Evolutionary conservation across 2,329 filamentous ascomycete species (phyloP).

Genomic region (Sarocladium strictum): DNA sequence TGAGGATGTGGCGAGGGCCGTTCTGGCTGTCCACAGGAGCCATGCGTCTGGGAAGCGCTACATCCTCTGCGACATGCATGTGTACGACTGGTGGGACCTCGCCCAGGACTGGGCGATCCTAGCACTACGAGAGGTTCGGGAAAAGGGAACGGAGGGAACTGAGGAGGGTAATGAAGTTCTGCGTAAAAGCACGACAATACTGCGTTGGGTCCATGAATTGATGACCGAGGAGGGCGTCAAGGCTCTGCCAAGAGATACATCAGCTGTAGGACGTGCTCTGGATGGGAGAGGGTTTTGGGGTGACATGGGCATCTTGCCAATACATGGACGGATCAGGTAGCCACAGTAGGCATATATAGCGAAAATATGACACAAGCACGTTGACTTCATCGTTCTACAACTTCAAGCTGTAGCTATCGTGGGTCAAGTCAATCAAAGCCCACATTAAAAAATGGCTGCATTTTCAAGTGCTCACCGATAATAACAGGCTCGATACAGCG

Average conservation of each 20-base stretch:
- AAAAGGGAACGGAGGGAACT: background rate
- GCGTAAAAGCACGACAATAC: background rate
- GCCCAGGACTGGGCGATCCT: background rate
- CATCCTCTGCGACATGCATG: slow-evolving; percentile 3
- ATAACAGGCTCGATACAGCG: no score
- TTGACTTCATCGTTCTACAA: background rate
- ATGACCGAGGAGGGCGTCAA: slow-evolving; percentile 1
- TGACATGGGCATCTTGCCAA: slow-evolving; percentile 4
- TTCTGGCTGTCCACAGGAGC: slow-evolving; percentile 1
- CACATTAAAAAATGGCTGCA: no score
- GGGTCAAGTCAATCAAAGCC: background rate
- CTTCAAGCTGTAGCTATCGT: background rate
- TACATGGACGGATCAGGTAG: slow-evolving; percentile 5
- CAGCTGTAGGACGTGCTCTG: slow-evolving; percentile 1
- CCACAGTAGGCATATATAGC: background rate
- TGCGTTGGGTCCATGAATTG: slow-evolving; percentile 3
- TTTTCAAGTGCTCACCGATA: no score
- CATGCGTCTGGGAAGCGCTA: background rate
- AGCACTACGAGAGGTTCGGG: background rate
- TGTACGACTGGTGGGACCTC: slow-evolving; percentile 5
- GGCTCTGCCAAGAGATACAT: slow-evolving; percentile 1
- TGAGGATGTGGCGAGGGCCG: slow-evolving; percentile 3
- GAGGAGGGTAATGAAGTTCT: background rate
- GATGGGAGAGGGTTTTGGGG: slow-evolving; percentile 1
- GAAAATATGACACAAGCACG: background rate